Base-by-base conservation (phyloP, 139 green algal genomes). In the Marvania coccoides region DNA sequence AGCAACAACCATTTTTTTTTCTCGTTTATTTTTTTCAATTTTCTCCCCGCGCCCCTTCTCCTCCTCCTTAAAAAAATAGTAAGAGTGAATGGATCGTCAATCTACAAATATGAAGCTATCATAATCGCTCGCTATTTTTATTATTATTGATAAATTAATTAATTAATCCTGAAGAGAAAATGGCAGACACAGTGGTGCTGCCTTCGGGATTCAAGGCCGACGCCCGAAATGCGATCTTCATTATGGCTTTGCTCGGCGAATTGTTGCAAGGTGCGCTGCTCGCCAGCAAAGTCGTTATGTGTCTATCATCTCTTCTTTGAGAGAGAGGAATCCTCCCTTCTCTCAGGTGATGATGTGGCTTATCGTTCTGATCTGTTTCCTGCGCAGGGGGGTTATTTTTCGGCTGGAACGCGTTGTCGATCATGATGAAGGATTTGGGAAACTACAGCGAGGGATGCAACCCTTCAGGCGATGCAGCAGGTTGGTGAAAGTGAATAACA, bases 361-460 rank as follows among this genome's bases (percentile, higher is more conserved):
- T 58, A 31, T 8, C 4, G 26, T 33, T 3, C 2, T 36, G 47
- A 6, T n/a, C n/a, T n/a, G n/a, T 30, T 47, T 8, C 5, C 15
- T 37, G 12, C 31, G 40, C 67, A 84, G 77, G 77, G 8, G 80
- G 80, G 26, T 73, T 86, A 1, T 73, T 86, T 24, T 86, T 86
- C 59, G 80, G 80, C 7, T 86, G 77, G 77, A 83, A 78, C 37
- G 73, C 73, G 2, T 45, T 86, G 28, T 72, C 77, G 2, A 39
- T 83, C 10, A 83, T 81, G 57, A 54, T 86, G 2, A 74, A 73
- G 26, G 65, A 63, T 2, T 53, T 68, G n/a, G 46, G 51, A 13
- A 80, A 79, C 62, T 86, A 73, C 29, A 54, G 35, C 13, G 47
- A 48, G 7, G 54, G 47, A 0, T 85, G 79, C 24, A 23, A 6